Evolutionary conservation across 495 filamentous ascomycete genomes (phyloP).

Genomic region (Terfezia claveryi): DNA sequence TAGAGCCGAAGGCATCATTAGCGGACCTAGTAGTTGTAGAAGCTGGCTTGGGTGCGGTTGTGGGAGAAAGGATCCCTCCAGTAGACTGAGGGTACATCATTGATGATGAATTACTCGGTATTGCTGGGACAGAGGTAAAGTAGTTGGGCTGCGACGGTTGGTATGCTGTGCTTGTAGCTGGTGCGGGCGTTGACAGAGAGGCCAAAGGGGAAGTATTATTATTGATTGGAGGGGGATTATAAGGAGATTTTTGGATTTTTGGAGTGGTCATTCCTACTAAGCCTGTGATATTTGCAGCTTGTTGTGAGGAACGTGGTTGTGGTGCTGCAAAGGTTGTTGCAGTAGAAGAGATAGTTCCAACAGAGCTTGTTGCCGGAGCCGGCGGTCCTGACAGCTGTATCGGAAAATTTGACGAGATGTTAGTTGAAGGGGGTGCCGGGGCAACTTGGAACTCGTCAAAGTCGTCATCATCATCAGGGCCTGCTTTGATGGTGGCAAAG

Average conservation of each 20-base stretch:
- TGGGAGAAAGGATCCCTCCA: constrained; percentile 5
- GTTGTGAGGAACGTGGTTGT: constrained; percentile 56
- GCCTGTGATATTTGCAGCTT: constrained; percentile 56
- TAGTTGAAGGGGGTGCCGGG: constrained; percentile 30
- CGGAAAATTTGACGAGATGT: constrained; percentile 22
- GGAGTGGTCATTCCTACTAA: constrained; percentile 54
- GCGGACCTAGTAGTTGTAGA: constrained; percentile 23
- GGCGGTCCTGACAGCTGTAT: constrained; percentile 22
- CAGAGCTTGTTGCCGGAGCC: constrained; percentile 35
- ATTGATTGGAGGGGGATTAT: constrained; percentile 33
- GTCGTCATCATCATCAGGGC: constrained; percentile 59
- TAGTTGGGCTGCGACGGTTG: constrained; percentile 76
- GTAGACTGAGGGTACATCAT: constrained; percentile 1
- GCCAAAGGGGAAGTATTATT: constrained; percentile 32
- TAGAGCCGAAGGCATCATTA: constrained; percentile 66
- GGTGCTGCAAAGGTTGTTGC: constrained; percentile 56
- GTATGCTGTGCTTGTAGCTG: constrained; percentile 37
- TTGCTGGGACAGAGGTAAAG: constrained; percentile 53
- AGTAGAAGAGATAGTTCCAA: constrained; percentile 22
- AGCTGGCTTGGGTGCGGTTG: constrained; percentile 19
- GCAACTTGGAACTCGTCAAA: constrained; percentile 99
- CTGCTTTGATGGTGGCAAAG: constrained; percentile 33
- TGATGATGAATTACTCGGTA: background rate
- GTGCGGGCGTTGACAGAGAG: constrained; percentile 21
- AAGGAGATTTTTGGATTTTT: constrained; percentile 25